Evolutionary conservation across 106 monocot genomes (phyloP).

Genomic region (Dendrobium huoshanense): DNA sequence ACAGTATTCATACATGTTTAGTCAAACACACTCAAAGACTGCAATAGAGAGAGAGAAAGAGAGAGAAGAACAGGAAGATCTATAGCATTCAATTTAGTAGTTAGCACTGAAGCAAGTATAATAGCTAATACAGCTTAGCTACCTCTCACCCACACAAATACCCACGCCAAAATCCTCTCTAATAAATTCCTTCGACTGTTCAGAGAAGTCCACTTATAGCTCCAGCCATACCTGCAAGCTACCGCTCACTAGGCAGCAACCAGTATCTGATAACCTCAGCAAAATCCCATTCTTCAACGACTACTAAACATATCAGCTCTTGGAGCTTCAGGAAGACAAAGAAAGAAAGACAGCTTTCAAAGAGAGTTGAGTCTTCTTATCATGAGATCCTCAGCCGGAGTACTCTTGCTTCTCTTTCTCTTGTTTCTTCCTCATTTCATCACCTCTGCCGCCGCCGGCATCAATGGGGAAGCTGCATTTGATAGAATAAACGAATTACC

Average conservation of each 20-base stretch:
- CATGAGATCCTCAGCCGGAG: background rate
- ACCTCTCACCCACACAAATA: conserved; percentile 10
- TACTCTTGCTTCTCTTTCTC: background rate
- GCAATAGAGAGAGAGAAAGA: background rate
- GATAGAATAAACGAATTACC: conserved; percentile 55
- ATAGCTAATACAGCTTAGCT: conserved; percentile 6
- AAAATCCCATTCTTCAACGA: background rate
- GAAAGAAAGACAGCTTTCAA: background rate
- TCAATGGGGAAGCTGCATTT: background rate
- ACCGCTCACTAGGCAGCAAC: background rate
- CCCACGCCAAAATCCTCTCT: background rate
- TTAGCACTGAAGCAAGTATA: conserved; percentile 19
- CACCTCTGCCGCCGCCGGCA: background rate
- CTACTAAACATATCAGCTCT: too few relatives aligned
- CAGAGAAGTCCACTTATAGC: background rate
- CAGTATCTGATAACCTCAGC: background rate
- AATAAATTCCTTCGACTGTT: background rate
- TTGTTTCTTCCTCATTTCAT: background rate
- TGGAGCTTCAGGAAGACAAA: too few relatives aligned
- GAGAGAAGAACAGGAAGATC: background rate
- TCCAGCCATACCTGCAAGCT: background rate
- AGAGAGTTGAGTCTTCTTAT: background rate
- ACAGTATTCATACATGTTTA: background rate
- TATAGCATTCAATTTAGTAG: background rate
- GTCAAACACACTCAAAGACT: background rate